phyloP scores from a whole-genome alignment of 768 basidiomycete species.

The Suillus brevipes region DNA sequence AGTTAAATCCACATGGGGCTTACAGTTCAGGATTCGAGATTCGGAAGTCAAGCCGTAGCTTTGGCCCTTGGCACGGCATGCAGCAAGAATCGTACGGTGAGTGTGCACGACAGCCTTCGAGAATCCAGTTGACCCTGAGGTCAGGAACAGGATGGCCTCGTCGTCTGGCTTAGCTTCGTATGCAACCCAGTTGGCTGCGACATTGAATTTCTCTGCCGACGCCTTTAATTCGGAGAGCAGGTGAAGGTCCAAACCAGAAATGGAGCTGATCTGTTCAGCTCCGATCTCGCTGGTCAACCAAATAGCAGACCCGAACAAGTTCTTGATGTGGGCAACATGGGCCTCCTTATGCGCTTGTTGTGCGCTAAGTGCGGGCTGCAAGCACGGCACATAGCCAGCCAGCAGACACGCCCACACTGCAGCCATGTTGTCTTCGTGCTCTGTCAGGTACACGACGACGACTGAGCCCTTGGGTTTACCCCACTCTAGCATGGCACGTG shows the following conservation, averaged over 20 bases:
- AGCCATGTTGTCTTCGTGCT: constrained; percentile 35
- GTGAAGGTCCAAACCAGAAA: constrained; percentile 25
- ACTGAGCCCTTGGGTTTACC: constrained; percentile 27
- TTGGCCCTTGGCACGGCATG: constrained; percentile 34
- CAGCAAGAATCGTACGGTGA: constrained; percentile 39
- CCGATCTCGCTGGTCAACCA: constrained; percentile 32
- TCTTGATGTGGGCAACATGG: constrained; percentile 30
- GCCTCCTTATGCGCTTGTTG: constrained; percentile 32
- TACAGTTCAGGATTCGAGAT: constrained; percentile 43
- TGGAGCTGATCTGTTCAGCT: constrained; percentile 24
- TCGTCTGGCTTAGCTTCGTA: constrained; percentile 26
- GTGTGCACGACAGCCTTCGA: constrained; percentile 44
- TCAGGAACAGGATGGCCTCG: constrained; percentile 38
- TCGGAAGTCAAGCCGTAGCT: constrained; percentile 34
- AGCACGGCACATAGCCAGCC: constrained; percentile 31
- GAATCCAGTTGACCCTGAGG: constrained; percentile 46
- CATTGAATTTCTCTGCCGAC: constrained; percentile 8
- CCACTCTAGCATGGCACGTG: constrained; percentile 24
- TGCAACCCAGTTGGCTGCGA: constrained; percentile 16
- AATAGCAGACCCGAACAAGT: constrained; percentile 29
- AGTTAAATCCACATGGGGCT: constrained; percentile 3
- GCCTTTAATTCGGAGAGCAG: constrained; percentile 24
- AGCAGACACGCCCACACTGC: constrained; percentile 33
- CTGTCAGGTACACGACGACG: constrained; percentile 30
- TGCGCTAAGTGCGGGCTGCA: constrained; percentile 35